Base-by-base conservation (phyloP, 1,284 basidiomycete genomes). In the Cutaneotrichosporon cyanovorans region DNA sequence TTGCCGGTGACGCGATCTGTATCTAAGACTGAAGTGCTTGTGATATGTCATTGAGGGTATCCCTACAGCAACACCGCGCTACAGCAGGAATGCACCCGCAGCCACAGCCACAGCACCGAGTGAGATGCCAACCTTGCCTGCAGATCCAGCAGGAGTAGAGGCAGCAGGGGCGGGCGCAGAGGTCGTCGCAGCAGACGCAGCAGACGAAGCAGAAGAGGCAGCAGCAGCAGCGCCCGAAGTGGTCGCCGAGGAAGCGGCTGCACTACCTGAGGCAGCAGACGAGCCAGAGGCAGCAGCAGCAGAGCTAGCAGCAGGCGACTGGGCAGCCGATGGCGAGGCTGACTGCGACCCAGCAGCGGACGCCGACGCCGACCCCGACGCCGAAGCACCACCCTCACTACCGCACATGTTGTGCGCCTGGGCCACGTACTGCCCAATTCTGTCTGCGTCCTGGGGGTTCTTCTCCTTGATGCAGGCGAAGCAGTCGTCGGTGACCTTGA, bases 351-450 rank as follows among this genome's bases (percentile, higher is more conserved):
- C 33, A 18, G 40, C 23, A 22, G 40, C 31, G 16, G 34, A 21
- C 37, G 42, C 42, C 10, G 42, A 42, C 7, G 39, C 7, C 12
- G 36, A 43, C 38, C 42, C 44, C 12, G 15, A 28, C 25, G 25
- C 7, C 25, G 25, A 28, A 12, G 25, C 25, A 28, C 8, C 8
- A 12, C 25, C 8, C 25, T 7, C 25, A 28, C 25, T 28, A 15
- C 48, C 52, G 42, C 52, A 54, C 42, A 47, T 54, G 36, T 38
- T 23, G 37, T 40, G 36, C 23, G 43, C 46, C 38, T 35, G 28
- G 48, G 23, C 45, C 33, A 54, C 48, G 38, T 44, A 44, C 23
- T 22, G 21, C n/a, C 25, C 22, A 21, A 54, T 45, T 12, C 10
- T 28, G 19, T 5, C 30, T 18, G 42, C 48, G 25, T 19, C 15